phyloP scores from a whole-genome alignment of 2,329 filamentous ascomycete species.

The Cytospora mali region DNA sequence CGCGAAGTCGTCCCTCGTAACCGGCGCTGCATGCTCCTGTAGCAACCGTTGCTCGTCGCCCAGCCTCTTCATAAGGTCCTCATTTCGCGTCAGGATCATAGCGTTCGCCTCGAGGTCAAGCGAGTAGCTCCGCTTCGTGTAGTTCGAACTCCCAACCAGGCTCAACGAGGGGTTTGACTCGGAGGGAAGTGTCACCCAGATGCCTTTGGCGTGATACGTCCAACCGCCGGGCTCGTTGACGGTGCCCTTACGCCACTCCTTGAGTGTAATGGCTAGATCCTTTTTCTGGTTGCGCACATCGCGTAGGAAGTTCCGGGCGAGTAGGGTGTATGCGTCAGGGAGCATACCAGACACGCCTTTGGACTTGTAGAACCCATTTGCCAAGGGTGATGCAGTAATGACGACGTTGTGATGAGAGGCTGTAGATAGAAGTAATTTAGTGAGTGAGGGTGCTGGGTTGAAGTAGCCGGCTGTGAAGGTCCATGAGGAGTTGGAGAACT shows the following conservation, averaged over 20 bases:
- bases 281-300: constrained; percentile 50
- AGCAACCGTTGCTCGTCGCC: constrained; percentile 80
- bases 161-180: constrained; percentile 73
- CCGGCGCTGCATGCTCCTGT: constrained; percentile 68
- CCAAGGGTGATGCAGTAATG: constrained; percentile 88
- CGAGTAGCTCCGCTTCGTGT: constrained; percentile 90
- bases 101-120: constrained; percentile 90
- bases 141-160: constrained; percentile 90
- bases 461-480: constrained; percentile 98
- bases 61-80: constrained; percentile 70
- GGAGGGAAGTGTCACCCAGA: constrained; percentile 80
- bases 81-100: constrained; percentile 79
- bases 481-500: constrained; percentile 75
- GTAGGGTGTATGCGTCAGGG: constrained; percentile 87
- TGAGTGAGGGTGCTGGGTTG: constrained; percentile 87
- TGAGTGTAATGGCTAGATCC: constrained; percentile 66
- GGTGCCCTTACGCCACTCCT: constrained; percentile 85
- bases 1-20: constrained; percentile 78
- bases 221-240: constrained; percentile 82
- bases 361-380: constrained; percentile 93
- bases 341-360: constrained; percentile 87
- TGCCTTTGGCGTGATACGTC: constrained; percentile 97
- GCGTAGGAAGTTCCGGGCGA: constrained; percentile 79
- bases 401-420: constrained; percentile 74
- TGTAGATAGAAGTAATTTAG: constrained; percentile 75